Percentiles rank a stretch among this genome's conserved stretches.
phyloP scores from a whole-genome alignment of 805 yeast species.

The Myxozyma mucilagina region DNA sequence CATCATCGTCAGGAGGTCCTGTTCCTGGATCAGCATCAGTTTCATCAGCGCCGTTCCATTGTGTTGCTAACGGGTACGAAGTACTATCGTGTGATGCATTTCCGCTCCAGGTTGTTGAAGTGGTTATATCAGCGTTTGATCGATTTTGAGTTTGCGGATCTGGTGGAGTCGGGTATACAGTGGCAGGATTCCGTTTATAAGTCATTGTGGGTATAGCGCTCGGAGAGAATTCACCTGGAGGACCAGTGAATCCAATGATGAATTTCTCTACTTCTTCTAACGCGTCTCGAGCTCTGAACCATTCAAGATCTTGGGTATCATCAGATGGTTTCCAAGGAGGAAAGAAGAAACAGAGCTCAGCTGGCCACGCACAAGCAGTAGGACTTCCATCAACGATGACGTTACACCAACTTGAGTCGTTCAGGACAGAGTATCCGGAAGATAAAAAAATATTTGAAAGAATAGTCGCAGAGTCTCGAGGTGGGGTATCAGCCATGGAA shows the following conservation, averaged over 20 bases:
- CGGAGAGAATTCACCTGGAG: slow-evolving; percentile 9
- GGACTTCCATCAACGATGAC: slow-evolving; percentile 20
- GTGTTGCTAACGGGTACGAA: slow-evolving; percentile 10
- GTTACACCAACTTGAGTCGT: slow-evolving; percentile 24
- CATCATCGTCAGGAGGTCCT: slow-evolving; percentile 20
- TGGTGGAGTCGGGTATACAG: slow-evolving; percentile 42
- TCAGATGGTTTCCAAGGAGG: slow-evolving; percentile 2
- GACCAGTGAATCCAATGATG: slow-evolving; percentile 12
- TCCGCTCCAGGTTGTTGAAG: slow-evolving; percentile 4
- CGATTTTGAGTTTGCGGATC: slow-evolving; percentile 35
- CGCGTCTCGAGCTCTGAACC: slow-evolving; percentile 33
- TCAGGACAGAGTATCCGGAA: slow-evolving; percentile 21
- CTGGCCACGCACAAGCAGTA: slow-evolving; percentile 34
- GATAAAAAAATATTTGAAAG: slow-evolving; percentile 13
- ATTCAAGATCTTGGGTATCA: slow-evolving; percentile 25
- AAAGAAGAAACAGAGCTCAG: slow-evolving; percentile 33
- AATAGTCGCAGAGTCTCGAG: slow-evolving; percentile 24
- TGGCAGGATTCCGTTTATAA: slow-evolving; percentile 16
- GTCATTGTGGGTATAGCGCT: not conserved
- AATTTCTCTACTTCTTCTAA: slow-evolving; percentile 30
- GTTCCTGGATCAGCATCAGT: slow-evolving; percentile 11
- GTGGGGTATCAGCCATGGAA: slow-evolving; percentile 14
- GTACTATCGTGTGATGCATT: slow-evolving; percentile 1
- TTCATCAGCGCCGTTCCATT: slow-evolving; percentile 9
- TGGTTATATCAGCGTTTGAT: slow-evolving; percentile 8